These are phyloP conservation scores for Cutaneotrichosporon dermatis DNA, from an alignment of 1,284 basidiomycete genomes.

Conservation along the genomic window DNA sequence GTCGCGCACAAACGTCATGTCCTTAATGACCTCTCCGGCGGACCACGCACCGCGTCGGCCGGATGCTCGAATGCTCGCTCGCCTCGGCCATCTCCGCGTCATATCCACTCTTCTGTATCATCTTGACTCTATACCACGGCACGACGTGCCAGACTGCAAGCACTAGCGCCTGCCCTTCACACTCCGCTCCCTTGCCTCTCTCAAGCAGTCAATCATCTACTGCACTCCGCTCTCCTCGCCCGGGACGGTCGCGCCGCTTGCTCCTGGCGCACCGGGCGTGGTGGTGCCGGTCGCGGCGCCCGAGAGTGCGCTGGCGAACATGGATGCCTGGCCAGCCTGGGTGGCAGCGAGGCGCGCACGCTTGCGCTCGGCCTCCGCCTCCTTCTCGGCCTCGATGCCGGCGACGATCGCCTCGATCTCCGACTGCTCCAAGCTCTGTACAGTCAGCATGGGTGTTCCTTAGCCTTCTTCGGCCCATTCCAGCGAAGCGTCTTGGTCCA, in stretches of 20 bases:
- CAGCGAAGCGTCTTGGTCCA: background rate
- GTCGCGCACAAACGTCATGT: no score
- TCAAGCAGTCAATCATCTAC: slow-evolving; percentile 6
- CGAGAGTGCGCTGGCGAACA: slow-evolving; percentile 34
- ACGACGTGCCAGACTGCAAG: no score
- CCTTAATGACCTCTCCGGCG: no score
- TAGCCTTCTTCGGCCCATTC: no score
- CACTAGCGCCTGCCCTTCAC: no score
- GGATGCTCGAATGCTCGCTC: no score
- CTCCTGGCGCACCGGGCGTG: slow-evolving; percentile 21
- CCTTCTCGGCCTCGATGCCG: slow-evolving; percentile 92
- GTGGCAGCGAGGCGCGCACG: slow-evolving; percentile 69
- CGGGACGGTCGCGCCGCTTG: slow-evolving; percentile 30
- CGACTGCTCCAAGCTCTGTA: slow-evolving; percentile 71
- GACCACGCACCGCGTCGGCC: no score
- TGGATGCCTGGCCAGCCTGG: slow-evolving; percentile 45
- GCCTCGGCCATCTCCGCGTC: no score
- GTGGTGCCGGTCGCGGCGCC: slow-evolving; percentile 22
- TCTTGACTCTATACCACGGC: no score
- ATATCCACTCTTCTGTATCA: background rate
- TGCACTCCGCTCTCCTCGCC: slow-evolving; percentile 42
- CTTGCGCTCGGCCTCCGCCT: slow-evolving; percentile 88
- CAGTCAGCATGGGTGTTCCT: slow-evolving; percentile 4
- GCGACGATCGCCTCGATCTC: slow-evolving; percentile 87
- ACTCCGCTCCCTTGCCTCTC: no score